Evolutionary conservation across 208 protist species (phyloP).

Genomic region (Tritrichomonas foetus): DNA sequence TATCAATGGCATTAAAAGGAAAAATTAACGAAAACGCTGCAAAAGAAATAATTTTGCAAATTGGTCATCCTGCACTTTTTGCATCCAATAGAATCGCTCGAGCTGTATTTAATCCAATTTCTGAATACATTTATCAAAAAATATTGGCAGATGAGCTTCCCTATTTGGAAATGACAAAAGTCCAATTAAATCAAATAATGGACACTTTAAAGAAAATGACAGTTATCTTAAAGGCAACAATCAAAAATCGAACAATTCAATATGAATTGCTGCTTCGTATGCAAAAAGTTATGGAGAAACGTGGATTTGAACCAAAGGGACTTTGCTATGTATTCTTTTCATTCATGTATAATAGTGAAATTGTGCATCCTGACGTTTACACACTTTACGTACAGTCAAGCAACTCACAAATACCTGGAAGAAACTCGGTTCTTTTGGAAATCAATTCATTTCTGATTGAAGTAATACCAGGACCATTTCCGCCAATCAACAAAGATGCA

Average conservation of each 20-base stretch:
- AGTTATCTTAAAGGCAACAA: background rate
- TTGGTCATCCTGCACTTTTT: background rate
- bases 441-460: background rate
- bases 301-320: background rate
- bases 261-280: background rate
- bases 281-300: background rate
- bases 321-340: background rate
- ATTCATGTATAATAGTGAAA: background rate
- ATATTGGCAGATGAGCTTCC: background rate
- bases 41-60: background rate
- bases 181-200: background rate
- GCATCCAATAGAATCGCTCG: background rate
- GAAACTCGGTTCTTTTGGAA: background rate
- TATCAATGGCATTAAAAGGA: background rate
- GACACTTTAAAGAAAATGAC: background rate
- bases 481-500: background rate
- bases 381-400: background rate
- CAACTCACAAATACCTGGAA: background rate
- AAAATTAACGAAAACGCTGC: background rate
- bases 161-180: background rate
- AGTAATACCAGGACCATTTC: background rate
- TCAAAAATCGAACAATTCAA: background rate
- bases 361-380: background rate
- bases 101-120: background rate
- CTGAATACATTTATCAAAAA: background rate